Evolutionary conservation across 495 filamentous ascomycete species (phyloP), one percentile per base, ranked within the genome.

Genomic region (Xylaria intraflava): DNA sequence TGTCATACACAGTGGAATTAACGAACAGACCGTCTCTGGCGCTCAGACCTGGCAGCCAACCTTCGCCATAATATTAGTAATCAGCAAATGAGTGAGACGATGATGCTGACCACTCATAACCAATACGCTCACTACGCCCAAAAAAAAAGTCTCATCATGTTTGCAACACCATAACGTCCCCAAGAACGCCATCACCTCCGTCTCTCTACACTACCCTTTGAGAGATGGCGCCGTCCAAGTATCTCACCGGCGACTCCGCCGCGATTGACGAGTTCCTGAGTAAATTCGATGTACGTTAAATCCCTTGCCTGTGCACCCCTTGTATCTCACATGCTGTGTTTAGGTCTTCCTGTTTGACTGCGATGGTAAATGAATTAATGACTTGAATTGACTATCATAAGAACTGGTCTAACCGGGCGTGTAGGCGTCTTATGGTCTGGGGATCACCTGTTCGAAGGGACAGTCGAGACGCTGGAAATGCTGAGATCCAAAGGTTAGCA

Each of bases 301-400:
- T 42, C 26, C 38, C 43, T 40, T 49, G 27, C 22, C 14, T 48
- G 26, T 6, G 29, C 16, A 24, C 31, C 31, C 14, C 2, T 24
- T 20, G n/a, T 10, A 26, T 23, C 49, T 26, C 35, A 27, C 40
- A 41, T 23, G 45, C 14, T 23, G 16, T 31, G 12, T 42, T 50
- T 61, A 97, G 92, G 82, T 88, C 26, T 97, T 98, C 65, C 74
- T 98, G 7, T 89, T 98, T 60, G 93, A 98, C 66, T 98, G 93
- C 70, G 93, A 98, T 82, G 93, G 92, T 96, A 72, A 56, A 79
- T 40, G 16, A 36, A n/a, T 47, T 14, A 17, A 49, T 10, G n/a
- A 14, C 9, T 17, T 23, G 14, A 38, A 38, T 38, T 8, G 6
- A 17, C 11, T 38, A 4, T 38, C 35, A 6, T 2, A 2, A 2